Conservation (phyloP, 208 protist genomes). For the Balamuthia mandrillaris region DNA sequence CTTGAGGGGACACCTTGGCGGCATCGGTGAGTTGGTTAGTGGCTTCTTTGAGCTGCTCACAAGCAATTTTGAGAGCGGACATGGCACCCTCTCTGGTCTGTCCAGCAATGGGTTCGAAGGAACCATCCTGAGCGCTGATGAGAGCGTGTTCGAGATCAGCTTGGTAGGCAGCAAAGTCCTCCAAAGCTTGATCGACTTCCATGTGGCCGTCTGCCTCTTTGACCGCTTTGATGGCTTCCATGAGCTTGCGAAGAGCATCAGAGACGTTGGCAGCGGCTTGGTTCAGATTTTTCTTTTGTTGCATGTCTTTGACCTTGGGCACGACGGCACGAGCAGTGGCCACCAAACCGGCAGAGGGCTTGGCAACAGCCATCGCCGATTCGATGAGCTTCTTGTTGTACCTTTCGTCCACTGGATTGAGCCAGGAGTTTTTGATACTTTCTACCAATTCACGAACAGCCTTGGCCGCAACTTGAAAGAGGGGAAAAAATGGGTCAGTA, state of each 20-base stretch:
- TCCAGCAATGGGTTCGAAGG: not conserved
- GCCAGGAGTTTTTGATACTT: constrained; percentile 23
- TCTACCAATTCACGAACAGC: no score
- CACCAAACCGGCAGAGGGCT: constrained; percentile 21
- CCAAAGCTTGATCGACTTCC: constrained; percentile 37
- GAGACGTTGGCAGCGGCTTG: constrained; percentile 16
- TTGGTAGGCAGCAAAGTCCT: constrained; percentile 23
- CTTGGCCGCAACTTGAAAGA: no score
- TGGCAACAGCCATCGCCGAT: not conserved
- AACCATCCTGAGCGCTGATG: constrained; percentile 30
- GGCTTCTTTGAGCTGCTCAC: not conserved
- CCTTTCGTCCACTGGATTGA: not conserved
- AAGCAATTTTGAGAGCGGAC: not conserved
- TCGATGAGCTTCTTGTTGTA: constrained; percentile 29
- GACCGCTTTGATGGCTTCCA: constrained; percentile 40
- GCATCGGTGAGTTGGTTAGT: constrained; percentile 8
- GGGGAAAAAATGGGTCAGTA: no score
- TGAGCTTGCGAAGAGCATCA: constrained; percentile 34
- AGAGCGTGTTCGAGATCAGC: constrained; percentile 38
- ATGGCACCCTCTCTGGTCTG: constrained; percentile 33
- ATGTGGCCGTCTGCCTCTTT: constrained; percentile 41
- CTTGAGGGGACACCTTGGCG: constrained; percentile 39
- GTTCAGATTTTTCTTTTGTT: constrained; percentile 26
- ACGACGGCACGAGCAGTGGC: constrained; percentile 30
- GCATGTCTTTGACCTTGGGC: constrained; percentile 37